Evolutionary conservation across 768 basidiomycete species (phyloP), one percentile per base, ranked within the genome.

Genomic region (Leccinum aurantiacum): DNA sequence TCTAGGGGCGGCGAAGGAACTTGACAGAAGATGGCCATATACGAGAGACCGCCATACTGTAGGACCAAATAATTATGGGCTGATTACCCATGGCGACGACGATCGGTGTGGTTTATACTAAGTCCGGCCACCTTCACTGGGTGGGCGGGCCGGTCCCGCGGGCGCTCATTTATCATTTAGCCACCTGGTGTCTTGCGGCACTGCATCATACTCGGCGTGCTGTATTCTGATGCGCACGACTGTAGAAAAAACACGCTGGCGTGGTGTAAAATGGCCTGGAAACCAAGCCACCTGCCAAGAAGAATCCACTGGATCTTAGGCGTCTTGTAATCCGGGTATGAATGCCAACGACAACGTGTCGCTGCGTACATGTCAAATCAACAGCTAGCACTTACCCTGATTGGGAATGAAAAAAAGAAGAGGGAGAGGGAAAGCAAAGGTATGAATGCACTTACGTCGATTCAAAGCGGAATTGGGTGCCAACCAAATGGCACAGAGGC

Each of bases 1-100:
- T 62, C 71, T 73, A 73, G 71, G 71, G 71, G 71, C 62, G 17
- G 48, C 49, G 9, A 29, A 66, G 60, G 67, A 61, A 69, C 29
- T 63, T 46, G 54, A 56, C 60, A 63, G 65, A 72, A 63, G 41
- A 37, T 59, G 63, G 52, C 56, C 65, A 48, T 56, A 60, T 61
- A 46, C 11, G 44, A 46, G 59, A 64, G 65, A 64, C 69, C 50
- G 61, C 60, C 60, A 64, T 35, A 58, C 56, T n/a, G 5, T 46
- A 46, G 44, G 3, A 46, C 19, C 11, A 50, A 62, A 10, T 46
- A 50, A 62, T 60, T 60, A 61, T 54, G 57, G 62, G 25, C 57
- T 56, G 57, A 52, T 60, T 57, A 25, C 48, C 47, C 50, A 53
- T 29, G 13, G 56, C 31, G 27, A 46, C 31, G 44, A 52, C 54